Evolutionary conservation across 1,284 basidiomycete genomes (phyloP), one percentile per base, ranked within the genome.

Genomic region (Leccinum solheimii): DNA sequence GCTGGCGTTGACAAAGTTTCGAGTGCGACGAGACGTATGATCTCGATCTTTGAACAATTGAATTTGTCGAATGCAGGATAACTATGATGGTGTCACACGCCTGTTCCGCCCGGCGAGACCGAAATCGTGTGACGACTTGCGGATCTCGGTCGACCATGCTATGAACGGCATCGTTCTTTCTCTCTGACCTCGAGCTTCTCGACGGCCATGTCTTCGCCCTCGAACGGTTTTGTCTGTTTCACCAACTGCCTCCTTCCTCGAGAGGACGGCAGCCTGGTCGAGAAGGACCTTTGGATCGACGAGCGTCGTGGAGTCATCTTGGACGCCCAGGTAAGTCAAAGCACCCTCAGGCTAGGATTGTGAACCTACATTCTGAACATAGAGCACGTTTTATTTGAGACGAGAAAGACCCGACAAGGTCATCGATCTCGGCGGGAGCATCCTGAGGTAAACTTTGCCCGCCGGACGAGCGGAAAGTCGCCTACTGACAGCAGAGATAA

Each of bases 161-260:
- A 56, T 52, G 60, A 9, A 10, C 54, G 45, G 38, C 19, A 38
- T 19, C 45, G 19, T 23, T 48, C 60, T 57, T 71, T 53, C 55
- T 34, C 13, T 50, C 52, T 32, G 54, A 56, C 61, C 8, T 53
- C 27, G 52, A 69, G 38, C 53, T 54, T 43, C 56, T 65, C 50
- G 45, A 43, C 36, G 26, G 19, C 48, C 69, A 70, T 74, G 69
- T 60, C 69, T 30, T 52, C 62, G 60, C 78, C 82, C 51, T 58
- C 79, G 9, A 91, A 91, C 73, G 84, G 83, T 52, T 79, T 94
- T 23, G 76, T 94, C 58, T 91, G 92, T 76, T 94, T 94, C 76
- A 94, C 92, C 23, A 94, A 94, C 75, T 92, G 92, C 68, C 76
- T 88, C 60, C 78, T 94, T 38, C 86, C 88, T 2, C 83, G 82